These are phyloP conservation scores for Debaryomyces psychrophilus DNA, from an alignment of 1,139 yeast genomes.

Conservation along the genomic window DNA sequence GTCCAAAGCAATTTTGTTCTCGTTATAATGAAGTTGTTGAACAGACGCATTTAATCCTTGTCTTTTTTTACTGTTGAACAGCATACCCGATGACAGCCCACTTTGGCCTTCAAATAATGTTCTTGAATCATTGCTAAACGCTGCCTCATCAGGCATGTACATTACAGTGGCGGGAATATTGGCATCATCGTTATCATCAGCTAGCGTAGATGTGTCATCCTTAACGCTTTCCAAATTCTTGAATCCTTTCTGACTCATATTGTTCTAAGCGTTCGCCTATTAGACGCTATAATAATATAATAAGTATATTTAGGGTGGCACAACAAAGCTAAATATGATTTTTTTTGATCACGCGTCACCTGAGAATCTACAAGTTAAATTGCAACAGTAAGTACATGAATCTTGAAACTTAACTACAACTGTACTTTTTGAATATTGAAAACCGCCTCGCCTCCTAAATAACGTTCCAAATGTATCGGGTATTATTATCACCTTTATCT, in stretches of 20 bases:
- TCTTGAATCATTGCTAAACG: slow-evolving; percentile 27
- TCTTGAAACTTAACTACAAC: no score
- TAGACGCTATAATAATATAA: not conserved
- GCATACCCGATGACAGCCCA: slow-evolving; percentile 22
- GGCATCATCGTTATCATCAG: slow-evolving; percentile 13
- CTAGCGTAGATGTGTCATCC: slow-evolving; percentile 21
- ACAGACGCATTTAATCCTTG: slow-evolving; percentile 47
- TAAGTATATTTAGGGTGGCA: slow-evolving; percentile 1
- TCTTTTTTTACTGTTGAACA: slow-evolving; percentile 1
- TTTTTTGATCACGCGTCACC: not conserved
- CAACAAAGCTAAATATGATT: not conserved
- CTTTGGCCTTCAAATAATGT: slow-evolving; percentile 34
- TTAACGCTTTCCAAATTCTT: slow-evolving; percentile 15
- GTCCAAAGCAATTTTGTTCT: slow-evolving; percentile 63
- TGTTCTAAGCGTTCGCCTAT: not conserved
- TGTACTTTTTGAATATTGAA: no score
- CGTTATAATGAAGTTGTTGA: slow-evolving; percentile 71
- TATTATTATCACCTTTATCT: no score
- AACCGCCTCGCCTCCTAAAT: no score
- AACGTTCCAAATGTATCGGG: no score
- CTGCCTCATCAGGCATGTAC: slow-evolving; percentile 37
- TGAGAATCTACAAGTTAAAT: not conserved
- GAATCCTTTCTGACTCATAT: slow-evolving; percentile 15
- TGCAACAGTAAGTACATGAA: no score
- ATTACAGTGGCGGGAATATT: slow-evolving; percentile 32